Conservation (phyloP, 305 asterid genomes). For the Solanum hybrid region DNA sequence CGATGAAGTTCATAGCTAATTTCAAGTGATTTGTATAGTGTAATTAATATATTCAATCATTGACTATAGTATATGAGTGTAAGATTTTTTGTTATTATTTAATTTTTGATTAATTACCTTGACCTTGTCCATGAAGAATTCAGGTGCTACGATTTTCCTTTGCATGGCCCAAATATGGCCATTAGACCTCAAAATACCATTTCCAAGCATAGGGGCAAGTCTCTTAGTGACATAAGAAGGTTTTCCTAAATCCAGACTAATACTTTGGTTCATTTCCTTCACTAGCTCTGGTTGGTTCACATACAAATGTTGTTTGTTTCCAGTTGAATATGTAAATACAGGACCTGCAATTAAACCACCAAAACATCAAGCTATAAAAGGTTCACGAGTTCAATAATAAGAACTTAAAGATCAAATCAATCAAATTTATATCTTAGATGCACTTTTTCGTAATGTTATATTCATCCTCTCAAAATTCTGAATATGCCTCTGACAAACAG, state of each 20-base stretch:
- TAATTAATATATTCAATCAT: not conserved
- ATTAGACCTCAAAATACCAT: slow-evolving; percentile 75
- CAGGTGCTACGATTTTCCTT: slow-evolving; percentile 70
- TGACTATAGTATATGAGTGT: not conserved
- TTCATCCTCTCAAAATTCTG: not conserved
- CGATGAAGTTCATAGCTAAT: not conserved
- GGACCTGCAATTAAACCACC: slow-evolving; percentile 33
- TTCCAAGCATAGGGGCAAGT: slow-evolving; percentile 84
- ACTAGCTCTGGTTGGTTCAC: slow-evolving; percentile 62
- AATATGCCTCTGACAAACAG: not conserved
- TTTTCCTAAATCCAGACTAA: slow-evolving; percentile 48
- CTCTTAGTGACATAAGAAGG: slow-evolving; percentile 69
- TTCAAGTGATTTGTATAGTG: not conserved
- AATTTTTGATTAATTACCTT: slow-evolving; percentile 34
- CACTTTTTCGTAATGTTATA: no score
- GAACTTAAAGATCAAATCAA: not conserved
- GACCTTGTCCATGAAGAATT: slow-evolving; percentile 71
- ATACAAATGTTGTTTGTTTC: slow-evolving; percentile 70
- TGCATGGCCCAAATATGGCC: slow-evolving; percentile 71
- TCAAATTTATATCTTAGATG: no score
- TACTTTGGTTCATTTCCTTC: slow-evolving; percentile 60
- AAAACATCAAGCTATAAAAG: not conserved
- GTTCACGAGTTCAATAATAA: not conserved
- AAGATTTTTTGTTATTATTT: not conserved
- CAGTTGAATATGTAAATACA: slow-evolving; percentile 56